Percentiles rank a stretch among this genome's conserved stretches.
Evolutionary conservation across 192 early-diverging fungal species (phyloP).

Genomic region (Bifiguratus adelaidae): DNA sequence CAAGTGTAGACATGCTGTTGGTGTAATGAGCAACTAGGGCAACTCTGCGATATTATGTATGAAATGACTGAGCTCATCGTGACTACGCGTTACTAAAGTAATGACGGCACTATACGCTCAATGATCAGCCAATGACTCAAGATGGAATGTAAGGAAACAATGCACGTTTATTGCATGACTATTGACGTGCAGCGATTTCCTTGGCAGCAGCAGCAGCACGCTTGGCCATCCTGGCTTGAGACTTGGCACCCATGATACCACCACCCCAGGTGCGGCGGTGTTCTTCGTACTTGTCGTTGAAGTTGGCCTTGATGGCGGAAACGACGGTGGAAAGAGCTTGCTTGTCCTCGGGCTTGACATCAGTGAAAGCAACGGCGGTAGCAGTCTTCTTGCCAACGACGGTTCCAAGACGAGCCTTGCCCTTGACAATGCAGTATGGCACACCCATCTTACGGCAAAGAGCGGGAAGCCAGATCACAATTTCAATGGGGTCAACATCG

Average conservation of each 20-base stretch:
- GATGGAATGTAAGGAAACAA: no score
- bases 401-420: constrained; percentile 96
- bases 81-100: no score
- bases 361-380: constrained; percentile 91
- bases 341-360: constrained; percentile 95
- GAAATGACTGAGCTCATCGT: no score
- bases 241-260: constrained; percentile 94
- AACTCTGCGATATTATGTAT: no score
- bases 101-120: no score
- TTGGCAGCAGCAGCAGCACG: constrained; percentile 45
- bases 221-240: constrained; percentile 73
- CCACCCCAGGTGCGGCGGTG: constrained; percentile 94
- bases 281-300: constrained; percentile 91
- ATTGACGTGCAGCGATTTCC: constrained; percentile 29
- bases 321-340: constrained; percentile 75
- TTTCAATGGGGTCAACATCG: constrained; percentile 99
- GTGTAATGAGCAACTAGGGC: no score
- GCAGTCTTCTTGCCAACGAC: constrained; percentile 99
- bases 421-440: constrained; percentile 99
- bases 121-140: no score
- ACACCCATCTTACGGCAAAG: constrained; percentile 99
- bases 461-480: constrained; percentile 98
- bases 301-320: constrained; percentile 90
- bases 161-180: constrained; percentile 7
- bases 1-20: no score